Conservation (phyloP, 805 yeast species). For the Cyberlindnera xishuangbannaensis region DNA sequence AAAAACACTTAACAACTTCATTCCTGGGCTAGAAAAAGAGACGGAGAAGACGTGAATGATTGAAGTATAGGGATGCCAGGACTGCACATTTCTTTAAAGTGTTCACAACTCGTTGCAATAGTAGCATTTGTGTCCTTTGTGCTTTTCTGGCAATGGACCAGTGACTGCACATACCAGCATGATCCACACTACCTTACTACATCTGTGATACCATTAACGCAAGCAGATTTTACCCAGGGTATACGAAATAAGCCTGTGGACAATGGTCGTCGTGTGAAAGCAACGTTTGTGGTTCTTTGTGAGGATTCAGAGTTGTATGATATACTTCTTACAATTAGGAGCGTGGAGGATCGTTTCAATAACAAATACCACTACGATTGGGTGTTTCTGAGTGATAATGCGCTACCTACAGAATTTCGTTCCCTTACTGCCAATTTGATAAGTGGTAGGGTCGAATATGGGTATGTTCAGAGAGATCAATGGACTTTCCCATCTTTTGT, state of each 20-base stretch:
- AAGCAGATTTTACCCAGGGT: slow-evolving; percentile 5
- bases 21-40: no score
- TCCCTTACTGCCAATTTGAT: slow-evolving; percentile 36
- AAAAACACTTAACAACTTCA: no score
- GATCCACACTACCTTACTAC: not conserved
- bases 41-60: not conserved
- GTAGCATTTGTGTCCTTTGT: not conserved
- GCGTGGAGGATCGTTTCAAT: slow-evolving; percentile 74
- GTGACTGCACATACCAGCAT: not conserved
- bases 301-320: slow-evolving; percentile 1
- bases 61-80: not conserved
- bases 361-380: slow-evolving; percentile 58
- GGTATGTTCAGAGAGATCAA: slow-evolving; percentile 46
- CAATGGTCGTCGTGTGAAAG: slow-evolving; percentile 37
- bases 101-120: no score
- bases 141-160: not conserved
- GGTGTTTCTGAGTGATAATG: slow-evolving; percentile 65
- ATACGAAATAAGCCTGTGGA: slow-evolving; percentile 2
- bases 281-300: slow-evolving; percentile 49
- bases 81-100: no score
- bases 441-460: slow-evolving; percentile 57
- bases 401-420: slow-evolving; percentile 49
- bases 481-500: slow-evolving; percentile 66
- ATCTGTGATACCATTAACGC: not conserved
- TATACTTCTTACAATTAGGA: slow-evolving; percentile 55